Percentiles rank a stretch among this genome's conserved stretches.
These are phyloP conservation scores for Verruconis gallopava DNA, from an alignment of 2,329 filamentous ascomycete genomes.

Conservation along the genomic window DNA sequence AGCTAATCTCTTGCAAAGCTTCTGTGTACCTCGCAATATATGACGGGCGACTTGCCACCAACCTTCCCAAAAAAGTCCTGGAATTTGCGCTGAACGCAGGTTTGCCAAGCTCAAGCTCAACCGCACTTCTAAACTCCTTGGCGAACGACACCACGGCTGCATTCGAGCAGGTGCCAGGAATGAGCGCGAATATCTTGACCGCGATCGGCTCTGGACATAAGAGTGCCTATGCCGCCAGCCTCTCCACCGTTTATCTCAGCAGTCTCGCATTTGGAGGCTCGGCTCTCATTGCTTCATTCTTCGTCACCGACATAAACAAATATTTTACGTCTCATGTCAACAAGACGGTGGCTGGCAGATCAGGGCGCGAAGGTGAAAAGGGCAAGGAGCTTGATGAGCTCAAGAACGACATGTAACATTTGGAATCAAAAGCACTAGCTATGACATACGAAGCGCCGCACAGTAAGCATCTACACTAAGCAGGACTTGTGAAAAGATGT, in stretches of 20 bases:
- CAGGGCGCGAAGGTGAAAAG: too few species aligned
- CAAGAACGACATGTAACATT: too few species aligned
- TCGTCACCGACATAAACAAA: background rate
- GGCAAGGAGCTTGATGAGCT: background rate
- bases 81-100: constrained; percentile 15
- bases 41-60: constrained; percentile 16
- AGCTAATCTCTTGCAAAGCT: constrained; percentile 13
- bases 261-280: background rate
- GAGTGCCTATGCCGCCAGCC: background rate
- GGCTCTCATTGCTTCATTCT: background rate
- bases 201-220: constrained; percentile 5
- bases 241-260: background rate
- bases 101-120: constrained; percentile 16
- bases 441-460: too few species aligned
- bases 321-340: background rate
- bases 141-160: constrained; percentile 14
- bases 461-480: too few species aligned
- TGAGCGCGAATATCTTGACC: constrained; percentile 15
- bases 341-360: background rate
- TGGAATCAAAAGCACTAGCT: too few species aligned
- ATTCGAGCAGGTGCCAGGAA: constrained; percentile 15
- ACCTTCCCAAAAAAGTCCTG: constrained; percentile 17
- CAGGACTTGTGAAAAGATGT: too few species aligned
- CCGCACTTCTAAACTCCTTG: constrained; percentile 13
- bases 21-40: constrained; percentile 23